phyloP scores from a whole-genome alignment of 2,329 filamentous ascomycete genomes.

The Pyrenophora graminea region DNA sequence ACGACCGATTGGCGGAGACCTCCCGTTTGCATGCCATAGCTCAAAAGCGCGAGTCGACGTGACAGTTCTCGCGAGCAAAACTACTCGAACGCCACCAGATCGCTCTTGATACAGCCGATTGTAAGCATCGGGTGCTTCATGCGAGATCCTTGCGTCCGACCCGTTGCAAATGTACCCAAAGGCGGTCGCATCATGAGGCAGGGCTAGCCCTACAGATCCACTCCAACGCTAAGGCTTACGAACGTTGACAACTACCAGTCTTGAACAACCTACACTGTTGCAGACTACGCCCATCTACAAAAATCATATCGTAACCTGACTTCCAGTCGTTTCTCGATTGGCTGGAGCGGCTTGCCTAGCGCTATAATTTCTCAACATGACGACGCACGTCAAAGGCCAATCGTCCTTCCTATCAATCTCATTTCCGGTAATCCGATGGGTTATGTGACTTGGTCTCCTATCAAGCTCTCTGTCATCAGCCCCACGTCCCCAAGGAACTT shows the following conservation, averaged over 20 bases:
- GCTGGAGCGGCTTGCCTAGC: slow-evolving; percentile 10
- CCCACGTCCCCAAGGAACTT: slow-evolving; percentile 6
- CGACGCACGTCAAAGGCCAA: slow-evolving; percentile 13
- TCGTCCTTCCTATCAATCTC: slow-evolving; percentile 5
- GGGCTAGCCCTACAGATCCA: slow-evolving; percentile 16
- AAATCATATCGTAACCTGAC: slow-evolving; percentile 5
- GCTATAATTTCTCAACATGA: slow-evolving; percentile 19
- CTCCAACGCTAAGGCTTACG: background rate
- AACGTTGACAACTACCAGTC: background rate
- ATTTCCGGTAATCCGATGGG: slow-evolving; percentile 7
- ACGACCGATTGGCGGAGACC: slow-evolving; percentile 2
- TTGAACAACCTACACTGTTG: background rate
- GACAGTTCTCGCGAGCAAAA: slow-evolving; percentile 2
- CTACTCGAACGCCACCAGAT: slow-evolving; percentile 1
- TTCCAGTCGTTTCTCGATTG: slow-evolving; percentile 18
- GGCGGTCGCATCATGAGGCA: background rate
- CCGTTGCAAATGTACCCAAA: background rate
- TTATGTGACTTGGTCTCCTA: slow-evolving; percentile 12
- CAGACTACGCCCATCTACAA: background rate
- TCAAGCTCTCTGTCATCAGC: slow-evolving; percentile 2
- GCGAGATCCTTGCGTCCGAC: slow-evolving; percentile 1
- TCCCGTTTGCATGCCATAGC: background rate
- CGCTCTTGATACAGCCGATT: slow-evolving; percentile 7
- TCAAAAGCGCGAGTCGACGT: background rate
- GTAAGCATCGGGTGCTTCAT: slow-evolving; percentile 2